Evolutionary conservation across 2,329 filamentous ascomycete species (phyloP).

Genomic region (Podosphaera fusca): DNA sequence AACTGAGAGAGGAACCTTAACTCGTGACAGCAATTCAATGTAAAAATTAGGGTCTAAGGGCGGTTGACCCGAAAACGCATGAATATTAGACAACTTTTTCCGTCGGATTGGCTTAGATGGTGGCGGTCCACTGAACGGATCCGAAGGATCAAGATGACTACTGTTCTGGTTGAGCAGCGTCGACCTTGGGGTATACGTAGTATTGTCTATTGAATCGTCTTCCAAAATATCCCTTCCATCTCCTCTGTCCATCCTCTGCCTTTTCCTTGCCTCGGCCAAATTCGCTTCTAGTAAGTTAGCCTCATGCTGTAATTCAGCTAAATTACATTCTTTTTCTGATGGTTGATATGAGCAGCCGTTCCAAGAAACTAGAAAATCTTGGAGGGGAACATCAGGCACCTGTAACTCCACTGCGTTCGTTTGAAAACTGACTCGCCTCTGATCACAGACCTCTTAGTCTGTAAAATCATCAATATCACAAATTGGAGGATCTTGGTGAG

Average conservation of each 20-base stretch:
- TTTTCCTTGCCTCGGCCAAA: neutral
- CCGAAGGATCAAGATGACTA: neutral
- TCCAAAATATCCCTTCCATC: neutral
- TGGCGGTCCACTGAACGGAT: neutral
- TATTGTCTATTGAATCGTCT: neutral
- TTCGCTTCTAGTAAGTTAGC: neutral
- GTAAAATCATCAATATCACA: no score
- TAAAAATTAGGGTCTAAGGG: neutral
- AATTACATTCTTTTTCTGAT: no score
- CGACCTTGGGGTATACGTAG: neutral
- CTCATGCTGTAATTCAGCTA: neutral
- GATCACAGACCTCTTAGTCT: no score
- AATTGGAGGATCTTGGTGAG: no score
- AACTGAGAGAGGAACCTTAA: neutral
- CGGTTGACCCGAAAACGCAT: neutral
- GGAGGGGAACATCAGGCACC: no score
- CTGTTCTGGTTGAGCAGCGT: neutral
- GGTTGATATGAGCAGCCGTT: no score
- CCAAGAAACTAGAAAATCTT: no score
- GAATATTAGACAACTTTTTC: neutral
- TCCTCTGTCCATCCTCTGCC: neutral
- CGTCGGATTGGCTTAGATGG: neutral
- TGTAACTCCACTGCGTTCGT: no score
- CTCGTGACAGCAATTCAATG: neutral
- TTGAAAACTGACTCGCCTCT: no score